Evolutionary conservation across 1,139 yeast genomes (phyloP).

Genomic region (Barnettozyma hawaiiensis): DNA sequence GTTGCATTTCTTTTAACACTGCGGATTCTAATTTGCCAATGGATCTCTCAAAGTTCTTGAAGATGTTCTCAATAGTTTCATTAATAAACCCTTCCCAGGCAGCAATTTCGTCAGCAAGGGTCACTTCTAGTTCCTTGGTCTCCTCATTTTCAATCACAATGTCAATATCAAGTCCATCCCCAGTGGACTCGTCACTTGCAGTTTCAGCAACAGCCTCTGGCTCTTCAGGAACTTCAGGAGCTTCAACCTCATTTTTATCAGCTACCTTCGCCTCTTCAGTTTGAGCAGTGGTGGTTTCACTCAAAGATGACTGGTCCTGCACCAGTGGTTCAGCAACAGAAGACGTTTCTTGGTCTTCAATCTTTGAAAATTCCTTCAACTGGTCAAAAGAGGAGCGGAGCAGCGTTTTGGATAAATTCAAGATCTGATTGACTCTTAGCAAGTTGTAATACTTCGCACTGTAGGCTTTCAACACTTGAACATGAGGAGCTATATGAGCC

Average conservation of each 20-base stretch:
- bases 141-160: background rate
- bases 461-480: conserved; percentile 2
- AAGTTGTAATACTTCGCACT: conserved; percentile 15
- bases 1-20: conserved; percentile 33
- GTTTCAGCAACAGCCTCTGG: conserved; percentile 1
- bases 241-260: background rate
- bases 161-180: background rate
- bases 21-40: conserved; percentile 32
- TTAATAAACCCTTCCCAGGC: conserved; percentile 25
- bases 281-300: conserved; percentile 2
- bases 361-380: conserved; percentile 2
- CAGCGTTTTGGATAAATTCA: conserved; percentile 13
- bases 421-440: conserved; percentile 17
- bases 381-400: conserved; percentile 16
- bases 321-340: background rate
- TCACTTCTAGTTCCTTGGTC: conserved; percentile 9
- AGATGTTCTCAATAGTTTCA: conserved; percentile 22
- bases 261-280: conserved; percentile 2
- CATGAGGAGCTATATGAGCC: conserved; percentile 2
- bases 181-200: conserved; percentile 1
- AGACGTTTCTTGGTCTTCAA: conserved; percentile 3
- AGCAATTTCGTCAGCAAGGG: conserved; percentile 23
- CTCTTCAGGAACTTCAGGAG: conserved; percentile 4
- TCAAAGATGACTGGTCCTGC: background rate
- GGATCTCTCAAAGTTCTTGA: conserved; percentile 26